A percentile compares a stretch with the other conserved stretches of the same genome.
Evolutionary conservation across 257 asterid genomes (phyloP).

Genomic region (Anisodus acutangulus): DNA sequence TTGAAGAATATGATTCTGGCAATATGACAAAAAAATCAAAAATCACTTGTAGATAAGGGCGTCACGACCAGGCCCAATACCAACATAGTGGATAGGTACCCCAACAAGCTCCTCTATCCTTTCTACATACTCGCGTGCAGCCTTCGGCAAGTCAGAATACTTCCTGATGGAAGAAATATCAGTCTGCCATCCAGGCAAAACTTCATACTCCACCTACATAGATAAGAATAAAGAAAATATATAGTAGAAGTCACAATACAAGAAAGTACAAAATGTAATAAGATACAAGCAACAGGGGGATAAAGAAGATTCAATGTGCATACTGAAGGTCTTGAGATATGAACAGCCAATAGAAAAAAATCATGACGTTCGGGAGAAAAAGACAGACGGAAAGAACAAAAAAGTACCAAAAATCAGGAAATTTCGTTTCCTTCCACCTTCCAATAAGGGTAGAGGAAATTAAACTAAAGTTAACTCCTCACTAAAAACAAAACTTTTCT

Average conservation of each 20-base stretch:
- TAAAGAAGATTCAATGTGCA: neutral
- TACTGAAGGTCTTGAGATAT: slow-evolving; percentile 3
- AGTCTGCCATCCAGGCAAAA: slow-evolving; percentile 79
- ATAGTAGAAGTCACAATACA: neutral
- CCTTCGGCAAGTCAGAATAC: slow-evolving; percentile 79
- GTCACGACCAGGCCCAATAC: slow-evolving; percentile 94
- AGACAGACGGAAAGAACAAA: neutral
- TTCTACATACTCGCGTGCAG: slow-evolving; percentile 77
- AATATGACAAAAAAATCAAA: neutral
- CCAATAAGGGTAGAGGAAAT: neutral
- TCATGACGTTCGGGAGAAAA: neutral
- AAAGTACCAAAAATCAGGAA: neutral
- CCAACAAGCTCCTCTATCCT: slow-evolving; percentile 90
- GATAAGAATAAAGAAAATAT: slow-evolving; percentile 8
- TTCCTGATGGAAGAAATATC: slow-evolving; percentile 77
- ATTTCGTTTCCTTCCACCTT: neutral
- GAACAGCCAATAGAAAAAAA: neutral
- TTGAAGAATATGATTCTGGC: neutral
- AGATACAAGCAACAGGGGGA: neutral
- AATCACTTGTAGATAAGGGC: slow-evolving; percentile 86
- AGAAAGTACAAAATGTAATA: neutral
- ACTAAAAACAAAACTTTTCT: neutral
- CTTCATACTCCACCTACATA: slow-evolving; percentile 81
- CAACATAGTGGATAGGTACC: slow-evolving; percentile 82
- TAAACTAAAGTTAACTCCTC: slow-evolving; percentile 9